A percentile compares a stretch with the other conserved stretches of the same genome.
These are phyloP conservation scores for Malus orientalis DNA, from an alignment of 306 rosid species.

Conservation along the genomic window DNA sequence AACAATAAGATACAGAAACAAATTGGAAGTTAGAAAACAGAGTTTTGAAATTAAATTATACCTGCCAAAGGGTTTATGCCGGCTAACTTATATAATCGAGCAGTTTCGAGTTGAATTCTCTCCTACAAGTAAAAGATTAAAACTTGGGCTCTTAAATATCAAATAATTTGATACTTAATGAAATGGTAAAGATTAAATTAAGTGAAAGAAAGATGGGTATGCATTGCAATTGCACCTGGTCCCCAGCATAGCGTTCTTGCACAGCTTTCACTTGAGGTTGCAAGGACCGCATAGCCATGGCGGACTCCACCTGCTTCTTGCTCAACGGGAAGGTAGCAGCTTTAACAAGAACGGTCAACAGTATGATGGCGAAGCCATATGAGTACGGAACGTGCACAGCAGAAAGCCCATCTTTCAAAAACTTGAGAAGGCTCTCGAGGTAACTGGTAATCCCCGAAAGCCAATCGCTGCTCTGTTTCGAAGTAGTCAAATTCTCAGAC, in stretches of 20 bases:
- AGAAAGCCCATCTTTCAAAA: slow-evolving; percentile 81
- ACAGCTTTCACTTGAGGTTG: slow-evolving; percentile 90
- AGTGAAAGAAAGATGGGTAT: background rate
- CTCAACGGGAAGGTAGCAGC: slow-evolving; percentile 16
- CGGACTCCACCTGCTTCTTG: slow-evolving; percentile 71
- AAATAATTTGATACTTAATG: too few species aligned
- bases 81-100: slow-evolving; percentile 81
- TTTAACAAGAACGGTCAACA: slow-evolving; percentile 15
- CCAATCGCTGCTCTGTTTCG: slow-evolving; percentile 79
- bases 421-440: slow-evolving; percentile 74
- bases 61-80: slow-evolving; percentile 97
- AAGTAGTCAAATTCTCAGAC: slow-evolving; percentile 35
- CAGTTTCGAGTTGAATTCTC: slow-evolving; percentile 89
- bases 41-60: slow-evolving; percentile 14
- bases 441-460: slow-evolving; percentile 75
- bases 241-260: slow-evolving; percentile 78
- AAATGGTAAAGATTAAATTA: background rate
- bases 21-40: background rate
- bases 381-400: slow-evolving; percentile 76
- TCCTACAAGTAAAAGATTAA: slow-evolving; percentile 51
- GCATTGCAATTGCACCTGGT: slow-evolving; percentile 44
- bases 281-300: slow-evolving; percentile 82
- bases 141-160: background rate
- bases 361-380: slow-evolving; percentile 94
- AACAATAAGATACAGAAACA: background rate